Percentiles rank a stretch among this genome's conserved stretches.
These are phyloP conservation scores for Vicia villosa DNA, from an alignment of 306 rosid species.

Conservation along the genomic window DNA sequence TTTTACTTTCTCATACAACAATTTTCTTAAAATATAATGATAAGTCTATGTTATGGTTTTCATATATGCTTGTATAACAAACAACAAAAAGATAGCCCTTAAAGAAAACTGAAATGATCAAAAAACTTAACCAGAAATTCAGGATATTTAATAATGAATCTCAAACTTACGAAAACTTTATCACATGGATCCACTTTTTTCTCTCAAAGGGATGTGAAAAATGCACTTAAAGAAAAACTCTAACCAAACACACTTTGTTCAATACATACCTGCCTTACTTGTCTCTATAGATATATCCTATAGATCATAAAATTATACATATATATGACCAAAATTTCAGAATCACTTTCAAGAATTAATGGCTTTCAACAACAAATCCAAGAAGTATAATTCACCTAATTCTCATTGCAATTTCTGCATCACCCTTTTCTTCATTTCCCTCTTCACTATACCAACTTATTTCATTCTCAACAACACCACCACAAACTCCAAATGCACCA, in stretches of 20 bases:
- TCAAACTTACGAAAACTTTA: slow-evolving; percentile 28
- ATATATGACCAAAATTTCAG: slow-evolving; percentile 29
- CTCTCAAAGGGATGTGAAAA: slow-evolving; percentile 54
- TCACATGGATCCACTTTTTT: slow-evolving; percentile 49
- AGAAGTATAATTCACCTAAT: slow-evolving; percentile 42
- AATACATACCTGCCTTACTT: slow-evolving; percentile 52
- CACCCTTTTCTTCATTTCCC: slow-evolving; percentile 70
- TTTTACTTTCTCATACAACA: slow-evolving; percentile 16
- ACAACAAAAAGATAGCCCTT: neutral
- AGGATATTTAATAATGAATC: slow-evolving; percentile 26
- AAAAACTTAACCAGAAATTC: slow-evolving; percentile 40
- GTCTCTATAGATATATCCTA: neutral
- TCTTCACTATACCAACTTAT: slow-evolving; percentile 71
- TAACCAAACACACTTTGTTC: slow-evolving; percentile 47
- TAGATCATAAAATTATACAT: neutral
- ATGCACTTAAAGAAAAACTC: slow-evolving; percentile 49
- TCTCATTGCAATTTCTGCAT: slow-evolving; percentile 59
- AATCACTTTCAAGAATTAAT: slow-evolving; percentile 40
- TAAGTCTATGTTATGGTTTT: neutral
- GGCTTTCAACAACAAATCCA: slow-evolving; percentile 67
- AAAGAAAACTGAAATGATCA: neutral
- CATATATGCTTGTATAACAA: neutral
- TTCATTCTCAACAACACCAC: slow-evolving; percentile 68
- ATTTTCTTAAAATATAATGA: neutral
- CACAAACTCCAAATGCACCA: slow-evolving; percentile 61